A percentile compares a stretch with the other conserved stretches of the same genome.
phyloP scores from a whole-genome alignment of 352 stramenopile genomes.

The Pythium vanterpoolii region DNA sequence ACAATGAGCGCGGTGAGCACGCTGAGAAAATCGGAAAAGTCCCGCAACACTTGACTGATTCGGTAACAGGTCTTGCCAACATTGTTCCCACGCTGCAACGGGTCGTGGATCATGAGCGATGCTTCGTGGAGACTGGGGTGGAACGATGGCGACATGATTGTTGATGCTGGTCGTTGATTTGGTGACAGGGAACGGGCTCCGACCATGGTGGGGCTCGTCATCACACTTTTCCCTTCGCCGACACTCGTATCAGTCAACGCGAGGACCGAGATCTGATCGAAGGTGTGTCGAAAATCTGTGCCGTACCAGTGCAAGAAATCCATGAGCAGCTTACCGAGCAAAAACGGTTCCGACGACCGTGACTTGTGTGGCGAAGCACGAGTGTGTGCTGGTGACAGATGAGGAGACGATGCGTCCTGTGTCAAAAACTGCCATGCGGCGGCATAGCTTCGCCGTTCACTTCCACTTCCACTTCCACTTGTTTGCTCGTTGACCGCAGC shows the following conservation, averaged over 20 bases:
- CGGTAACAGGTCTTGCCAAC: conserved; percentile 83
- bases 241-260: conserved; percentile 20
- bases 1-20: conserved; percentile 81
- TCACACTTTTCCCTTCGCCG: background rate
- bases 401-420: background rate
- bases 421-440: conserved; percentile 15
- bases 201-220: conserved; percentile 3
- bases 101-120: conserved; percentile 68
- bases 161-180: background rate
- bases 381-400: background rate
- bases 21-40: conserved; percentile 82
- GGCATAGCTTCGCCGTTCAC: conserved; percentile 5
- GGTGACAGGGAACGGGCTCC: background rate
- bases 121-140: conserved; percentile 33
- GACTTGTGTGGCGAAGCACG: conserved; percentile 18
- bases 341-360: conserved; percentile 23
- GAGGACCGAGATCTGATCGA: conserved; percentile 60
- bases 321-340: conserved; percentile 82
- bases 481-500: conserved; percentile 23
- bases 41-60: conserved; percentile 77
- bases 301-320: conserved; percentile 83
- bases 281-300: conserved; percentile 73
- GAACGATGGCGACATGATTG: background rate
- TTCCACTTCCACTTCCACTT: too few species aligned
- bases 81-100: conserved; percentile 69